Percentiles rank a stretch among this genome's conserved stretches.
These are phyloP conservation scores for Meyerozyma sp. DNA, from an alignment of 1,139 yeast genomes.

Conservation along the genomic window DNA sequence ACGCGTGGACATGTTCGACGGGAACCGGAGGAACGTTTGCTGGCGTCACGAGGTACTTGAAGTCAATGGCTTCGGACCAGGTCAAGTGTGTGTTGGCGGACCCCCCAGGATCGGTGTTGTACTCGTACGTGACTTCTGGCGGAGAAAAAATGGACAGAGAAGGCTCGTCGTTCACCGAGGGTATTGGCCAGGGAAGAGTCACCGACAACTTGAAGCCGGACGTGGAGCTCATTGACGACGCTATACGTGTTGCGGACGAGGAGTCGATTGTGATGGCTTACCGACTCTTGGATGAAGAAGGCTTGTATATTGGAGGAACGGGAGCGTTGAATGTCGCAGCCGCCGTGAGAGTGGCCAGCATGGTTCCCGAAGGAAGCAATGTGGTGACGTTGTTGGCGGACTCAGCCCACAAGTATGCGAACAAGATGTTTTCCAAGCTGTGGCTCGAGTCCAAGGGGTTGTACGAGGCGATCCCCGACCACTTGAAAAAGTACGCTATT, in stretches of 20 bases:
- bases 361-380: constrained; percentile 75
- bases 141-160: constrained; percentile 59
- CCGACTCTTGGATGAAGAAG: constrained; percentile 80
- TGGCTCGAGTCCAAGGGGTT: constrained; percentile 75
- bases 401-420: constrained; percentile 83
- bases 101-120: constrained; percentile 88
- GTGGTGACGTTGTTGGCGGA: constrained; percentile 85
- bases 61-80: constrained; percentile 53
- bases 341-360: constrained; percentile 65
- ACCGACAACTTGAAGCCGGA: constrained; percentile 78
- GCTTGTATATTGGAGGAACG: constrained; percentile 86
- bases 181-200: constrained; percentile 92
- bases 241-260: constrained; percentile 69
- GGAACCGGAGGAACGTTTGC: constrained; percentile 93
- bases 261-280: constrained; percentile 76
- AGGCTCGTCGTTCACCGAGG: constrained; percentile 89
- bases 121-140: constrained; percentile 65
- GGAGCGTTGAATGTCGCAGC: constrained; percentile 81
- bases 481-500: constrained; percentile 59
- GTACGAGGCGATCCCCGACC: constrained; percentile 60
- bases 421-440: constrained; percentile 65
- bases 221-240: constrained; percentile 66
- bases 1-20: constrained; percentile 83
- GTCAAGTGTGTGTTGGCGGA: constrained; percentile 73
- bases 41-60: constrained; percentile 72